Conservation (phyloP, 768 basidiomycete genomes). For the Podaxis mareebaensis region DNA sequence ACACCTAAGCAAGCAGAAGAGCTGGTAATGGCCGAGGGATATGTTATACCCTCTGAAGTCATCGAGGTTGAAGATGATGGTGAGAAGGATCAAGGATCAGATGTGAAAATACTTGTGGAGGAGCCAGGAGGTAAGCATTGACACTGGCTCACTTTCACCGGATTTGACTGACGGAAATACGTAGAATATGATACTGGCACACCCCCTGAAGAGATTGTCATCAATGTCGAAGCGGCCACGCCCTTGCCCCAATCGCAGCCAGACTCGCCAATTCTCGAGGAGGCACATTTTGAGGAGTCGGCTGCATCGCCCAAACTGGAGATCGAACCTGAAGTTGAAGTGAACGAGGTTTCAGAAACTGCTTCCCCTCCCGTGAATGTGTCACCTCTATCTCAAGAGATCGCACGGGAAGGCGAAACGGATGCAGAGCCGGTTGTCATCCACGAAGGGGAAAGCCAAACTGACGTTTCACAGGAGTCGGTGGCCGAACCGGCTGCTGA, state of each 20-base stretch:
- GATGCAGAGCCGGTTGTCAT: background rate
- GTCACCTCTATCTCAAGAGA: background rate
- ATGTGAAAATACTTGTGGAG: slow-evolving; percentile 5
- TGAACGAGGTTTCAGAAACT: background rate
- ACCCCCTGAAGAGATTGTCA: slow-evolving; percentile 1
- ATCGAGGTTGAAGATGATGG: slow-evolving; percentile 4
- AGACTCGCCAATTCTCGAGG: background rate
- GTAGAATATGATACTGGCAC: background rate
- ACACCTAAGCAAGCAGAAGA: background rate
- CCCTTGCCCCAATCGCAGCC: background rate
- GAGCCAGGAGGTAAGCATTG: slow-evolving; percentile 1
- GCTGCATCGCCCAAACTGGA: background rate
- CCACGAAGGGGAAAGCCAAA: background rate
- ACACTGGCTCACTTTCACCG: background rate
- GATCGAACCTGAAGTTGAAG: background rate
- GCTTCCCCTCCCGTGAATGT: background rate
- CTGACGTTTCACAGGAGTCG: background rate
- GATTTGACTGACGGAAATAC: background rate
- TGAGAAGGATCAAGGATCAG: background rate
- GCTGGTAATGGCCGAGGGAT: background rate
- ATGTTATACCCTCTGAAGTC: background rate
- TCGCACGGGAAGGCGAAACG: background rate
- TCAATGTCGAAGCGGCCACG: slow-evolving; percentile 1
- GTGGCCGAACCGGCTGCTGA: background rate
- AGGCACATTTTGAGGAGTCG: background rate